Base-by-base conservation (phyloP, 73 alveolate species). In the Stentor coeruleus region DNA sequence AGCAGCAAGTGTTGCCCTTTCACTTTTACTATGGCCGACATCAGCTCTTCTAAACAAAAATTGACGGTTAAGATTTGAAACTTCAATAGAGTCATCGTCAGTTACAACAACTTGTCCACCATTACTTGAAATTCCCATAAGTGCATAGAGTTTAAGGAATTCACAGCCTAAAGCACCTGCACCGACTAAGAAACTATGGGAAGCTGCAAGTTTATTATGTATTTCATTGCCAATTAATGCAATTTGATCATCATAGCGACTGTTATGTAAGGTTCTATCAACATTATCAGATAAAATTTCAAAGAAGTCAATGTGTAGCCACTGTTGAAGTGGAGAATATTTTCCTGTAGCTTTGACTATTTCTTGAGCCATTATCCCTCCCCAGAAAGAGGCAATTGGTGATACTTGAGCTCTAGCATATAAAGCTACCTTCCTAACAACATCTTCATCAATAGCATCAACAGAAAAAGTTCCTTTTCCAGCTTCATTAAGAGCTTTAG, bases 151-250 rank as follows among this genome's bases (percentile, higher is more conserved):
- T 80, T 96, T 96, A 38, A 96, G 87, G 58, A 86, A 93, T 87
- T 96, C 99, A 81, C 99, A 96, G 30, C 99, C 99, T 20, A 95
- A 86, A 58, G 99, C 99, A 35, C 99, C 99, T 58, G 99, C 99
- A 26, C 99, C 99, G 38, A 79, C 60, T 31, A 57, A 20, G 28
- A 57, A 57, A 20, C 15, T 20, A 57, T 57, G 15, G 73, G 28
- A n/a, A 20, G 73, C 15, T 57, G 15, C 28, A 57, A 57, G 73
- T 89, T 89, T 87, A 39, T 92, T 74, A 80, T 88, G 90, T 35
- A 91, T 82, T 87, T 97, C 98, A 81, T 91, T 89, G 84, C 99
- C 99, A 74, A 93, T 95, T 39, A 97, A 90, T 6, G 94, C 90
- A 73, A 94, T 94, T 86, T 95, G 93, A 74, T 97, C 99, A 88